These are phyloP conservation scores for Calonectria hongkongensis DNA, from an alignment of 2,329 filamentous ascomycete species.

Conservation along the genomic window DNA sequence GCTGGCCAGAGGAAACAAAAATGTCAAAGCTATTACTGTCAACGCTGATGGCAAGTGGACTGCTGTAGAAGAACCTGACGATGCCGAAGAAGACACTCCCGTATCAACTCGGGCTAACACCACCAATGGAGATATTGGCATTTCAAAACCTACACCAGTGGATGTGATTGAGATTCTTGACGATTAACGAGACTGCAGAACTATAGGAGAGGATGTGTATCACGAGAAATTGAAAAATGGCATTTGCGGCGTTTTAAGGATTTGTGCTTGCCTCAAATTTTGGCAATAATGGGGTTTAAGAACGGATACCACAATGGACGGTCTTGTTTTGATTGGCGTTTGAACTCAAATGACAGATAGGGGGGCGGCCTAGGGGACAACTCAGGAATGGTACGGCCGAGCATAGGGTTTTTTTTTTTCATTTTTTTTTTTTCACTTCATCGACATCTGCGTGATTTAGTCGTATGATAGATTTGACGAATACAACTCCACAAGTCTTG, in stretches of 20 bases:
- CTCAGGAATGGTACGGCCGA: neutral
- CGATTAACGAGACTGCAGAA: slow-evolving; percentile 33
- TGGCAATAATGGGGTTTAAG: slow-evolving; percentile 43
- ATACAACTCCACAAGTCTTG: neutral
- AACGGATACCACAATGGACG: slow-evolving; percentile 46
- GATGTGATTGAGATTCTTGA: slow-evolving; percentile 56
- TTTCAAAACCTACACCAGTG: slow-evolving; percentile 39
- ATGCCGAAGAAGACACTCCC: slow-evolving; percentile 52
- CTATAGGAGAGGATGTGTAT: neutral
- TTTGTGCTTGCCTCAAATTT: slow-evolving; percentile 31
- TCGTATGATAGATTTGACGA: slow-evolving; percentile 31
- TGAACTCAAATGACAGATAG: neutral
- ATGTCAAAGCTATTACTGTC: slow-evolving; percentile 58
- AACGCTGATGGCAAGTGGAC: slow-evolving; percentile 59
- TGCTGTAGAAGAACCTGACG: slow-evolving; percentile 57
- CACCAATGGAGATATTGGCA: slow-evolving; percentile 29
- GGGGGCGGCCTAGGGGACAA: slow-evolving; percentile 1
- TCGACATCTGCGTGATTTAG: slow-evolving; percentile 10
- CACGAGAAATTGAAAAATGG: slow-evolving; percentile 14
- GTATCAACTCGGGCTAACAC: slow-evolving; percentile 27
- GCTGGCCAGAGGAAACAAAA: slow-evolving; percentile 41
- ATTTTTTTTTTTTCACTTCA: neutral
- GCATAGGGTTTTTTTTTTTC: neutral
- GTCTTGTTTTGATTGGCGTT: slow-evolving; percentile 44
- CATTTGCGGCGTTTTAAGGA: slow-evolving; percentile 40